These are phyloP conservation scores for Fonticula alba DNA, from an alignment of 78 protist species.

Conservation along the genomic window DNA sequence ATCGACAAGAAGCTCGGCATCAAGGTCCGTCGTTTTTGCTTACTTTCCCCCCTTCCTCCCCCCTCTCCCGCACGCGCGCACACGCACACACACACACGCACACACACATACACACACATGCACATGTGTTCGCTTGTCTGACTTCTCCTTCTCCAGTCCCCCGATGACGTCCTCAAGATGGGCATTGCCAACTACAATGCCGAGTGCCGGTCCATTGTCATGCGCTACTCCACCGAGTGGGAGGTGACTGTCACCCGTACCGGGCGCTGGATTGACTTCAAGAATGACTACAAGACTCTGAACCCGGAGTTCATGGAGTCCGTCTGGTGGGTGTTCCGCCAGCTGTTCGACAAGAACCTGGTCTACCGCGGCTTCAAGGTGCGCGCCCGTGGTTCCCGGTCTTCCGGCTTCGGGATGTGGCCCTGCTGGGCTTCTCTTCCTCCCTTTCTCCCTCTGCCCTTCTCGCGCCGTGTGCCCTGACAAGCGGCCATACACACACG, in stretches of 20 bases:
- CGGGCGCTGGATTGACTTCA: constrained; percentile 98
- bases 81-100: constrained; percentile 1
- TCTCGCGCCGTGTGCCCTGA: too few species aligned
- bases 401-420: too few species aligned
- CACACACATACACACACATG: too few species aligned
- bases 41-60: not conserved
- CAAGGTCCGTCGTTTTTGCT: constrained; percentile 9
- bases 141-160: too few species aligned
- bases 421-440: too few species aligned
- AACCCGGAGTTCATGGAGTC: constrained; percentile 86
- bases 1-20: constrained; percentile 84
- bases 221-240: constrained; percentile 88
- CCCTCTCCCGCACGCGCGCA: not conserved
- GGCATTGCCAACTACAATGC: constrained; percentile 87
- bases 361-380: constrained; percentile 92
- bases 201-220: constrained; percentile 83
- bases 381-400: too few species aligned
- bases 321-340: constrained; percentile 93
- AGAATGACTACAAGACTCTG: constrained; percentile 97
- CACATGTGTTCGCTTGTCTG: too few species aligned
- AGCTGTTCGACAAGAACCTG: constrained; percentile 65
- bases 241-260: constrained; percentile 59
- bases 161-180: constrained; percentile 72
- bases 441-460: too few species aligned
- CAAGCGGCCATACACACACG: too few species aligned